Evolutionary conservation across 768 basidiomycete genomes (phyloP).

Genomic region (Trametes cubensis): DNA sequence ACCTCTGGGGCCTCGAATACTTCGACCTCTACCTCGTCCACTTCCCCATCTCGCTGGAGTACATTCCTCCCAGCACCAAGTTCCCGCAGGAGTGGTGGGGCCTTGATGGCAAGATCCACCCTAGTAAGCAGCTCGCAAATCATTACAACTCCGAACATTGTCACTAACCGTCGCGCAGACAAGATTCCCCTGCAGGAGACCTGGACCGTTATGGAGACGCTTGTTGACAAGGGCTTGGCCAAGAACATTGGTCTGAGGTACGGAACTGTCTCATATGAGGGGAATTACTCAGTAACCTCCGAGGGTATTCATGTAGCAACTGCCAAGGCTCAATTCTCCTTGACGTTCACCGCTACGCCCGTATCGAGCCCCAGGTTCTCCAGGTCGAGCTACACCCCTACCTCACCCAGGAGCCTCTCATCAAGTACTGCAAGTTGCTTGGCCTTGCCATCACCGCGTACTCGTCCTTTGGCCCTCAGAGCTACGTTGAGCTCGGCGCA

Average conservation of each 20-base stretch:
- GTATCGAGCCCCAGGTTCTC: slow-evolving; percentile 57
- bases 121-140: slow-evolving; percentile 45
- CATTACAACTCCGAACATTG: not conserved
- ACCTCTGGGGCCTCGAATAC: slow-evolving; percentile 82
- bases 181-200: slow-evolving; percentile 79
- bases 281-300: too few species aligned
- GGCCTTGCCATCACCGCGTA: slow-evolving; percentile 58
- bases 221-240: slow-evolving; percentile 68
- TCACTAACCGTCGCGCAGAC: slow-evolving; percentile 37
- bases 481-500: slow-evolving; percentile 68
- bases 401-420: slow-evolving; percentile 50
- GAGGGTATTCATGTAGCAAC: slow-evolving; percentile 52
- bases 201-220: slow-evolving; percentile 80
- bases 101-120: slow-evolving; percentile 68
- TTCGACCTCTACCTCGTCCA: slow-evolving; percentile 84
- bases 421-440: slow-evolving; percentile 46
- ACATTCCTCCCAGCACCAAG: slow-evolving; percentile 73
- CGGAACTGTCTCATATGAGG: slow-evolving; percentile 1
- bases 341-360: slow-evolving; percentile 80
- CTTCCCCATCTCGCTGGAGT: slow-evolving; percentile 82
- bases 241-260: slow-evolving; percentile 84
- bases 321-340: slow-evolving; percentile 70
- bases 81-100: slow-evolving; percentile 87
- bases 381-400: slow-evolving; percentile 66
- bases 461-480: slow-evolving; percentile 56